Base-by-base conservation (phyloP, 345 rosid species). In the Acer saccharum region DNA sequence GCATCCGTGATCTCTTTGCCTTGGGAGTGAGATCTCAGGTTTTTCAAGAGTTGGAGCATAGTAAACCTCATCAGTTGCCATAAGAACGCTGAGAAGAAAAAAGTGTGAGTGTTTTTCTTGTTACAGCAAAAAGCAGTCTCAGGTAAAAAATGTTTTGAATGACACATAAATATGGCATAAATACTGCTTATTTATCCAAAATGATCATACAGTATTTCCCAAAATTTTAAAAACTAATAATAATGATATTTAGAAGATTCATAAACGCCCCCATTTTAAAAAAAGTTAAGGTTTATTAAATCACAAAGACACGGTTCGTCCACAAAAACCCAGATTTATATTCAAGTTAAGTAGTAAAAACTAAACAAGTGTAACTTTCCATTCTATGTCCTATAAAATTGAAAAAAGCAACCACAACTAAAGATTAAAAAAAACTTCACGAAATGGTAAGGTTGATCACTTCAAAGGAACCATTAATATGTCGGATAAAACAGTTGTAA, bases 61-160 rank as follows among this genome's bases (percentile, higher is more conserved):
- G 90, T 86, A 79, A 85, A 96, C 87, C 99, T 92, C 99, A 96
- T 94, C 73, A 96, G 86, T 82, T 96, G 98, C 99, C 99, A 96
- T 73, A 96, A 71, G 81, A 81, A 89, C 35, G 99, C 99, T 94
- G 97, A 75, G 79, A 14, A 74, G 62, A 72, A 62, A 66, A 71
- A 41, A 65, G 55, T 62, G 69, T 81, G 63, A 25, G 21, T 57
- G 9, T 44, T 76, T 72, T 32, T 41, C 39, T 14, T 16, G 14
- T 21, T 60, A 41, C 29, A 54, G 25, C 61, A 25, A 7, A 70
- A 32, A 9, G 50, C 52, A 71, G 18, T 58, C 52, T 8, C 21
- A 55, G 43, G 23, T 54, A 55, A 32, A 35, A 48, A 16, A 25
- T 4, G 25, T 67, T 12, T 46, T 46, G 50, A n/a, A 23, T 50